Evolutionary conservation across 2,329 filamentous ascomycete genomes (phyloP).

Genomic region (Dactylellina sp.): DNA sequence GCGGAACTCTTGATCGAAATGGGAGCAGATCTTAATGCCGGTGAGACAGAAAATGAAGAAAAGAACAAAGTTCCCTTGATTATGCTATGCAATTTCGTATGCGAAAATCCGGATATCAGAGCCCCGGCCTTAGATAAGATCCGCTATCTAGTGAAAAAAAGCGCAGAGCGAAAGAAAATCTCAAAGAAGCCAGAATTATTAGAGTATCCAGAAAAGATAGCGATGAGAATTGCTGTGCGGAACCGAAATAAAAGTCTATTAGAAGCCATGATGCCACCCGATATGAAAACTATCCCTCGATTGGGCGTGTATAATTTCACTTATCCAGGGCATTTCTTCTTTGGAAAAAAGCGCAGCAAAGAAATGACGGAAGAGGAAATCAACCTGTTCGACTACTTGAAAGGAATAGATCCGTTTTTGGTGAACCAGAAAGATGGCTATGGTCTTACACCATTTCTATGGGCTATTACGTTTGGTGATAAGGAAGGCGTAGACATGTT

Average conservation of each 20-base stretch:
- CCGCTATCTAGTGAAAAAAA: neutral
- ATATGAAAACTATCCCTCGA: neutral
- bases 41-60: neutral
- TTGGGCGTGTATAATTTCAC: no score
- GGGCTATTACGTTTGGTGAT: conserved; percentile 4
- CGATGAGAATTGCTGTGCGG: conserved; percentile 12
- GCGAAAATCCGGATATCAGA: conserved; percentile 2
- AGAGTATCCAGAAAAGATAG: neutral
- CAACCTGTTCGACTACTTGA: neutral
- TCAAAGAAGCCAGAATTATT: neutral
- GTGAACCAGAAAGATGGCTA: conserved; percentile 18
- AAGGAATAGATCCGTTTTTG: neutral
- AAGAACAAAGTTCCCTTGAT: neutral
- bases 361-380: conserved; percentile 2
- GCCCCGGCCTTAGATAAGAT: conserved; percentile 7
- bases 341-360: neutral
- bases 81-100: conserved; percentile 1
- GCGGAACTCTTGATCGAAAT: neutral
- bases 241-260: conserved; percentile 9
- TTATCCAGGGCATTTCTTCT: conserved; percentile 15
- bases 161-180: neutral
- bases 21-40: neutral
- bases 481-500: conserved; percentile 2
- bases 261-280: neutral
- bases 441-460: conserved; percentile 18